These are phyloP conservation scores for Streptanthus diversifolius DNA, from an alignment of 345 rosid genomes.

Conservation along the genomic window DNA sequence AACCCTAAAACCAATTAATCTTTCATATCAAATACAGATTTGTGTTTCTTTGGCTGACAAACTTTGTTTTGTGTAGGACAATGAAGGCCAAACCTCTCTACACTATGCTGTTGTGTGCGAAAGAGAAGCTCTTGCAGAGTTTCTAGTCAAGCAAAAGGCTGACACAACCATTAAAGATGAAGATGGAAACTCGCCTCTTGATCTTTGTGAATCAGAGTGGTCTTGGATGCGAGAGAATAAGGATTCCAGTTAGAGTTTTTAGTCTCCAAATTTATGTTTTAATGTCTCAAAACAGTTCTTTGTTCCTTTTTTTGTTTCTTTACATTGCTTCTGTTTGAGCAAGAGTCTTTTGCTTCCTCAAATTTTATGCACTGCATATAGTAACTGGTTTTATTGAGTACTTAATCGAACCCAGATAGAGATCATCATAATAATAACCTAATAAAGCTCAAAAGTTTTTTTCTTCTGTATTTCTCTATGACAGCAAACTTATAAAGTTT, in stretches of 20 bases:
- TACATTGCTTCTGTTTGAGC: not conserved
- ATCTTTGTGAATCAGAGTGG: slow-evolving; percentile 71
- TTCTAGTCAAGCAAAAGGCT: slow-evolving; percentile 77
- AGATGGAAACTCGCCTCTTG: slow-evolving; percentile 62
- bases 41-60: not conserved
- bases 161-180: slow-evolving; percentile 51
- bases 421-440: slow-evolving; percentile 5
- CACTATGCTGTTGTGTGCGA: slow-evolving; percentile 91
- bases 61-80: slow-evolving; percentile 48
- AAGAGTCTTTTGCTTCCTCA: not conserved
- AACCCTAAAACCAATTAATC: not conserved
- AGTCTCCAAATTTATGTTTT: not conserved
- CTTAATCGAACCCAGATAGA: not conserved
- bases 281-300: not conserved
- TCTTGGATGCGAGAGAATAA: slow-evolving; percentile 44
- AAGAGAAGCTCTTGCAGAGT: slow-evolving; percentile 68
- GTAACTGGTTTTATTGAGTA: not conserved
- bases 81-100: slow-evolving; percentile 87
- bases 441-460: slow-evolving; percentile 3
- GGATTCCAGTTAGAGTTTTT: not conserved
- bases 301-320: not conserved
- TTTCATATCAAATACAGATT: no score
- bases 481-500: slow-evolving; percentile 12
- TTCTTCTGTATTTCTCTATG: not conserved
- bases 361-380: not conserved